A percentile compares a stretch with the other conserved stretches of the same genome.
Conservation (phyloP, 228 moss, liverwort and hornwort genomes). For the Sphagnum magellanicum region DNA sequence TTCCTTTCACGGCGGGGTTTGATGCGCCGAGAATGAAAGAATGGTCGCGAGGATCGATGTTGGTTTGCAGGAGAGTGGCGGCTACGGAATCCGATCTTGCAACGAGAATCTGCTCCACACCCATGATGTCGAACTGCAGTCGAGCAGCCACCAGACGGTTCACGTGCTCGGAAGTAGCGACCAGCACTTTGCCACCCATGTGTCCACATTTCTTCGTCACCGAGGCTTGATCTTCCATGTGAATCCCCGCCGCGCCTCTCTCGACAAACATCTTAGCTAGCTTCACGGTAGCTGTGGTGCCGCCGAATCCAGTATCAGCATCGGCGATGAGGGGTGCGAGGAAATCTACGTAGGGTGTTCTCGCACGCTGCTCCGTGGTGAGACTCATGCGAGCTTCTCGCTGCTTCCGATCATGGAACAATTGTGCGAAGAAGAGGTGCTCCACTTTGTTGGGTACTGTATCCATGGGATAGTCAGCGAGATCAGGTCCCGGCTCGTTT, state of each 20-base stretch:
- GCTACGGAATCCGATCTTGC: conserved; percentile 71
- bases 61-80: conserved; percentile 67
- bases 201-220: conserved; percentile 89
- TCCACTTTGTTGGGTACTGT: conserved; percentile 85
- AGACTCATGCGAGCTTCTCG: conserved; percentile 44
- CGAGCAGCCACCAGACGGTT: conserved; percentile 63
- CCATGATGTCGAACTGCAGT: conserved; percentile 85
- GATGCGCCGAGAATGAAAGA: conserved; percentile 62
- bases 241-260: conserved; percentile 71
- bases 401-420: conserved; percentile 82
- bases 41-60: conserved; percentile 72
- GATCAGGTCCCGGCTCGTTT: conserved; percentile 80
- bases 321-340: conserved; percentile 67
- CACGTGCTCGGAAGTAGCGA: conserved; percentile 73
- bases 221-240: conserved; percentile 79
- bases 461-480: conserved; percentile 84
- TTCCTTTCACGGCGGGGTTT: conserved; percentile 46
- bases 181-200: conserved; percentile 84
- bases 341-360: conserved; percentile 54
- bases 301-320: conserved; percentile 78
- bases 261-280: conserved; percentile 84
- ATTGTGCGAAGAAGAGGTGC: conserved; percentile 78
- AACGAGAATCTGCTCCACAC: conserved; percentile 64
- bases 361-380: conserved; percentile 13
- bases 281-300: conserved; percentile 75